Conservation (phyloP, 2,329 filamentous ascomycete genomes). For the Colletotrichum sp. region DNA sequence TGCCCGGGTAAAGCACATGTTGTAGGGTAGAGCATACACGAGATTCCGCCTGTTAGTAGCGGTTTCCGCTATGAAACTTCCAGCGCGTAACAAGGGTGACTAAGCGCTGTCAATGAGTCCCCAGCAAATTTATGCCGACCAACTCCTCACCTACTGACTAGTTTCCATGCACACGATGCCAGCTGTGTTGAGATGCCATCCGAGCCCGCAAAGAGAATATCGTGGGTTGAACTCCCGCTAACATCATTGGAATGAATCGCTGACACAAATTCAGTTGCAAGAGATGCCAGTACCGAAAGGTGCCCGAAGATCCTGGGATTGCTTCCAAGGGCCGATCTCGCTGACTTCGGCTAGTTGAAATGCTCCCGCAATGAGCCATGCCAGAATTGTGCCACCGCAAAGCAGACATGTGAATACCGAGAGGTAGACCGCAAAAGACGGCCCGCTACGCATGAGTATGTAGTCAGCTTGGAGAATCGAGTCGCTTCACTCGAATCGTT, state of each 20-base stretch:
- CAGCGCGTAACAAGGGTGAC: not conserved
- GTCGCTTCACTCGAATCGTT: conserved; percentile 21
- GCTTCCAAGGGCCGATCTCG: not conserved
- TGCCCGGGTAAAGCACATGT: not conserved
- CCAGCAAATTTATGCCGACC: not conserved
- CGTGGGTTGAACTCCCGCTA: not conserved
- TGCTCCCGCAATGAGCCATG: conserved; percentile 22
- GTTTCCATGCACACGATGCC: not conserved
- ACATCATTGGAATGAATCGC: not conserved
- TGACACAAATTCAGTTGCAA: not conserved
- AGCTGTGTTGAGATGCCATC: not conserved
- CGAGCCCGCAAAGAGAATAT: not conserved
- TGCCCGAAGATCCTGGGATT: not conserved
- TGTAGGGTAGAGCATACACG: not conserved
- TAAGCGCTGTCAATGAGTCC: not conserved
- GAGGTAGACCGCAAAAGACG: conserved; percentile 12
- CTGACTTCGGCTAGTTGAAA: conserved; percentile 5
- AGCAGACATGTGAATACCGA: conserved; percentile 19
- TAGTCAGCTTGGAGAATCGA: conserved; percentile 13
- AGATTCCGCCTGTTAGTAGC: not conserved
- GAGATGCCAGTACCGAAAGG: not conserved
- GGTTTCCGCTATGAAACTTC: not conserved
- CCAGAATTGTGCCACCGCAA: conserved; percentile 5
- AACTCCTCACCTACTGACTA: not conserved
- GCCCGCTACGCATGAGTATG: conserved; percentile 21